Conservation (phyloP, 768 basidiomycete genomes). For the Saitozyma sp. region DNA sequence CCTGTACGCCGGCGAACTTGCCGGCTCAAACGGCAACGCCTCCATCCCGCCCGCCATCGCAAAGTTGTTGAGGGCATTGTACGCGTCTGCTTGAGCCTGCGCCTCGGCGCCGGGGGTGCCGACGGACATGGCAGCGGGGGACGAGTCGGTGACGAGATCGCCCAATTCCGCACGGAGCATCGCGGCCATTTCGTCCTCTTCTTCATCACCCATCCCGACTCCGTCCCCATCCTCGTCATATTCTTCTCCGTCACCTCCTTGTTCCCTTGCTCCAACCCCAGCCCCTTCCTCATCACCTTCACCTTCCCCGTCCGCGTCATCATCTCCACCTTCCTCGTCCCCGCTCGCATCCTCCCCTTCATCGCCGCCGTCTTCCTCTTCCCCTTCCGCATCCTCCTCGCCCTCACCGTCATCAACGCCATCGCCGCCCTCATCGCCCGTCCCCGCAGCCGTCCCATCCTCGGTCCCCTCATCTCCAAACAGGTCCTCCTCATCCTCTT, state of each 20-base stretch:
- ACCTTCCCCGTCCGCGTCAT: conserved; percentile 3
- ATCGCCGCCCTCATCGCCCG: background rate
- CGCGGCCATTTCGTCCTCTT: conserved; percentile 22
- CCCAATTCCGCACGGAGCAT: conserved; percentile 30
- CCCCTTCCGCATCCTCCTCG: background rate
- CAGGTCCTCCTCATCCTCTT: conserved; percentile 22
- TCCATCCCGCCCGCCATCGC: background rate
- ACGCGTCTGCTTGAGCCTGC: conserved; percentile 1
- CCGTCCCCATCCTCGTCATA: conserved; percentile 14
- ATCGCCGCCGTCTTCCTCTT: background rate
- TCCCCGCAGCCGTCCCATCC: background rate
- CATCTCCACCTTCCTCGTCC: background rate
- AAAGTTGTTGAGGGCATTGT: conserved; percentile 4
- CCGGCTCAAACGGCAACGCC: background rate
- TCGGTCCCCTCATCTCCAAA: conserved; percentile 19
- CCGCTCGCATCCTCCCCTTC: background rate
- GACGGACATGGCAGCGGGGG: background rate
- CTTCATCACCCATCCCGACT: conserved; percentile 17
- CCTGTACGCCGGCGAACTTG: conserved; percentile 2
- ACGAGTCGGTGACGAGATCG: conserved; percentile 5
- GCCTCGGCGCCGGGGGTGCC: conserved; percentile 6
- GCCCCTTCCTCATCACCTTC: background rate
- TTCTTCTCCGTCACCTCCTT: conserved; percentile 3
- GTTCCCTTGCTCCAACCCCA: conserved; percentile 9
- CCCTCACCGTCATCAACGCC: background rate